phyloP scores from a whole-genome alignment of 2,329 filamentous ascomycete genomes.

The Arthrocladium fulminans region DNA sequence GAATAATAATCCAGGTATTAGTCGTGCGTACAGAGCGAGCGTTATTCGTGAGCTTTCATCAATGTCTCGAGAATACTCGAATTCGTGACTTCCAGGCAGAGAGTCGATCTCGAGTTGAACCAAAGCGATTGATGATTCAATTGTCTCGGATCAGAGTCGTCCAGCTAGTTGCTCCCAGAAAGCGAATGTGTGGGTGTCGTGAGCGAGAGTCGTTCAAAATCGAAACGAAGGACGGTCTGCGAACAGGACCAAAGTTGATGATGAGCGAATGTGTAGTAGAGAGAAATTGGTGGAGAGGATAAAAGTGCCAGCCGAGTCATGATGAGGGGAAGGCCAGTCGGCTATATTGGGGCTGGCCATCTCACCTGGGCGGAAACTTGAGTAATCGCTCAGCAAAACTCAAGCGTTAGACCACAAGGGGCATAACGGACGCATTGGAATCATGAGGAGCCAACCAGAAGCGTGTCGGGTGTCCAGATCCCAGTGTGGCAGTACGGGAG shows the following conservation, averaged over 20 bases:
- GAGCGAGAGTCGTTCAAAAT: slow-evolving; percentile 10
- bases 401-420: background rate
- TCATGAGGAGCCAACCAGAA: slow-evolving; percentile 8
- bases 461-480: background rate
- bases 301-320: slow-evolving; percentile 5
- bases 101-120: slow-evolving; percentile 1
- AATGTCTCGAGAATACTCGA: background rate
- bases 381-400: slow-evolving; percentile 12
- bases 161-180: slow-evolving; percentile 18
- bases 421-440: slow-evolving; percentile 1
- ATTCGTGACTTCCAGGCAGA: background rate
- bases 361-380: background rate
- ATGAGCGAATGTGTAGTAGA: slow-evolving; percentile 18
- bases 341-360: slow-evolving; percentile 10
- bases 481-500: slow-evolving; percentile 11
- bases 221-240: slow-evolving; percentile 24
- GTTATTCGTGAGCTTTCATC: slow-evolving; percentile 5
- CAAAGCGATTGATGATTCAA: slow-evolving; percentile 22
- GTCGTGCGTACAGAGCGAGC: slow-evolving; percentile 6
- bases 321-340: slow-evolving; percentile 8
- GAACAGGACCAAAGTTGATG: slow-evolving; percentile 21
- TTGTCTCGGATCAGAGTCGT: slow-evolving; percentile 9
- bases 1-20: background rate
- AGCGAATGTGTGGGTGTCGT: slow-evolving; percentile 20
- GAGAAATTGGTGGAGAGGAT: slow-evolving; percentile 14